Conservation (phyloP, 2,329 filamentous ascomycete species). For the Blastomyces silverae region DNA sequence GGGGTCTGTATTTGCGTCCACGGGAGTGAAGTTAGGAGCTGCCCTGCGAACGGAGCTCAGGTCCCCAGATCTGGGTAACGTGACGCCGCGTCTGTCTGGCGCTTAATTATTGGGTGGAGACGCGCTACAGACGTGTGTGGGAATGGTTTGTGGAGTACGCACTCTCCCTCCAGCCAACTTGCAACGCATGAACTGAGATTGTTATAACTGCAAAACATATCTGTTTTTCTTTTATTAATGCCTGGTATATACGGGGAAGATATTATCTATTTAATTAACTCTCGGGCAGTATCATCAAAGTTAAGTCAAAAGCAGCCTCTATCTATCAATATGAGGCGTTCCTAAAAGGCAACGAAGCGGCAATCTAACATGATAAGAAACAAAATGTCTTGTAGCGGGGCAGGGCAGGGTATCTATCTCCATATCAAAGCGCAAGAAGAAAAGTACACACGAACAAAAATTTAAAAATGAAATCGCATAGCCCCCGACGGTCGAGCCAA, state of each 20-base stretch:
- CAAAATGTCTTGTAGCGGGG: neutral
- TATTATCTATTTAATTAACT: neutral
- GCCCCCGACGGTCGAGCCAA: neutral
- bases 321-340: neutral
- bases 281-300: no score
- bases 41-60: no score
- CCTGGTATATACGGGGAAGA: neutral
- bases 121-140: no score
- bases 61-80: neutral
- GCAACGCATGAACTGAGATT: no score
- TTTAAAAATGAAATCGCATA: neutral
- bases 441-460: constrained; percentile 3
- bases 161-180: no score
- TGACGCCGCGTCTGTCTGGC: neutral
- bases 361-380: neutral
- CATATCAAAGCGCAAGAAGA: neutral
- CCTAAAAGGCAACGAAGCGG: neutral
- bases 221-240: no score
- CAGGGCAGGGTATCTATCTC: constrained; percentile 8
- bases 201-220: no score
- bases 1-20: neutral
- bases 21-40: neutral
- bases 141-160: no score
- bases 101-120: neutral
- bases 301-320: neutral